Base-by-base conservation (phyloP, 768 basidiomycete species). In the Punctularia strigosozonata region DNA sequence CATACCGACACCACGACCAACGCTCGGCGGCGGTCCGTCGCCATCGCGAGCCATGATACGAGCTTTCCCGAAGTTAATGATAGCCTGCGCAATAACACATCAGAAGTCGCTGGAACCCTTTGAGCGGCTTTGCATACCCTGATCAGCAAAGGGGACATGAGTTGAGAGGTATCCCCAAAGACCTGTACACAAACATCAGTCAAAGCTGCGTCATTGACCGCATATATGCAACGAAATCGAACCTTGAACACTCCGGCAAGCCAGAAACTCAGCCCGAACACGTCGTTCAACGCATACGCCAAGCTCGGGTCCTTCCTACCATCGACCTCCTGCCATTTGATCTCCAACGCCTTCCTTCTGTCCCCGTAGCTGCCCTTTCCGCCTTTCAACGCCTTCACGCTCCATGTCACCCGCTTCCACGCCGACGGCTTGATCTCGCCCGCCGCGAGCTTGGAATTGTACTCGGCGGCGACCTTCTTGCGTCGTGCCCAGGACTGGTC, bases 71-170 rank as follows among this genome's bases (percentile, higher is more conserved):
- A 76, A 80, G 46, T 70, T 68, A 50, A 81, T 80, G 51, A 81
- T 69, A 4, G 67, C 58, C 72, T 75, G 38, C n/a, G n/a, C 19
- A 17, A 33, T 5, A 23, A 37, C 25, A 34, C 31, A 32, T n/a
- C 7, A 37, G 3, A 30, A 25, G n/a, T 39, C 18, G 14, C 21
- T 39, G 2, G 1, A 20, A 7, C 21, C 25, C 18, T 26, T 15
- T 20, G 14, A 24, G 12, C 1, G 24, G 15, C 15, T 24, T 0
- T 14, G 31, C 47, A 24, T 50, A 73, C 74, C 60, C 72, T 75
- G 32, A 77, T 68, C 15, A 81, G 44, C 18, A 83, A 51, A 1
- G 80, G 78, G 4, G 71, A 69, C 68, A 79, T 77, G 24, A 79
- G 59, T 51, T 75, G 73, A 0, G 72, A 47, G 0, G 69, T 73